Conservation (phyloP, 2,329 filamentous ascomycete species). For the Botryotinia globosa region DNA sequence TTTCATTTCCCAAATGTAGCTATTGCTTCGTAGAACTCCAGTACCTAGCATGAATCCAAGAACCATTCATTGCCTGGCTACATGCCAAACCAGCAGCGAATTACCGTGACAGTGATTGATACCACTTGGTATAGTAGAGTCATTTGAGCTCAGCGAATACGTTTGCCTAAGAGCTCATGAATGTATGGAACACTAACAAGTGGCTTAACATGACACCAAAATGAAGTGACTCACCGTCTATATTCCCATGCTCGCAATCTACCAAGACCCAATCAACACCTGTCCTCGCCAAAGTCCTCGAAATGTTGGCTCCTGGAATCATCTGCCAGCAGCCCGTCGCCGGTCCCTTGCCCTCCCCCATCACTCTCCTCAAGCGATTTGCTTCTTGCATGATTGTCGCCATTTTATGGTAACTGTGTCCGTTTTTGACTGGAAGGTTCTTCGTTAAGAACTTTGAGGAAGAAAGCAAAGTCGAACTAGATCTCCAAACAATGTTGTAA, state of each 20-base stretch:
- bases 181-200: not conserved
- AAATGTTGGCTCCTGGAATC: constrained; percentile 58
- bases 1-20: not conserved
- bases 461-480: not conserved
- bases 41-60: not conserved
- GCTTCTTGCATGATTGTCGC: constrained; percentile 37
- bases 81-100: not conserved
- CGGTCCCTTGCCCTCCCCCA: constrained; percentile 45
- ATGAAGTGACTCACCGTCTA: constrained; percentile 44
- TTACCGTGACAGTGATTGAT: not conserved
- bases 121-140: not conserved
- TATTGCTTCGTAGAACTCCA: too few species aligned
- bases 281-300: constrained; percentile 56
- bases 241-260: constrained; percentile 57
- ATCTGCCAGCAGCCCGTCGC: constrained; percentile 61
- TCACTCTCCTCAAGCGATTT: constrained; percentile 50
- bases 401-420: constrained; percentile 24
- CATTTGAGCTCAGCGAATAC: too few species aligned
- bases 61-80: not conserved
- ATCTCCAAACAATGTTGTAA: not conserved
- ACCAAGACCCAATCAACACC: constrained; percentile 67
- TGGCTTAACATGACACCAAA: not conserved
- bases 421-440: not conserved
- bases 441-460: not conserved
- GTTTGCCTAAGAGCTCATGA: not conserved